These are phyloP conservation scores for Fraxinus pennsylvanica DNA, from an alignment of 257 asterid species.

Conservation along the genomic window DNA sequence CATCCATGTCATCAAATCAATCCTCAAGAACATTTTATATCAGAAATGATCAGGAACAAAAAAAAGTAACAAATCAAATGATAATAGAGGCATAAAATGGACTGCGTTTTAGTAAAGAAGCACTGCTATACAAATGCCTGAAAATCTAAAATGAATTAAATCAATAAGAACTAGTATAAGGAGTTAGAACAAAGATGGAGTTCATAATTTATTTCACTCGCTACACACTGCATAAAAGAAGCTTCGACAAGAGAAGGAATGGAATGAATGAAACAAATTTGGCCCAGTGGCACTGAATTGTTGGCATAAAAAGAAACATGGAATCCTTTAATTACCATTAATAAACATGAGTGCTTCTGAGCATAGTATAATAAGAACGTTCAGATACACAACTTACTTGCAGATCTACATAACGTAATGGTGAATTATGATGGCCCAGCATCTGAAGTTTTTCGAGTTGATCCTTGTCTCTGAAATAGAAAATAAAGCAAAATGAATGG, in stretches of 20 bases:
- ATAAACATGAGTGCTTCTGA: not conserved
- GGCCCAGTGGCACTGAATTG: not conserved
- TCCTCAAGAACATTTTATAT: not conserved
- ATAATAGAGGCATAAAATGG: not conserved
- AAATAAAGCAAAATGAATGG: constrained; percentile 16
- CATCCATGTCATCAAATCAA: not conserved
- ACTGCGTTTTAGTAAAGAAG: not conserved
- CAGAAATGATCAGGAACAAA: not conserved
- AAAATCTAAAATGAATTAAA: not conserved
- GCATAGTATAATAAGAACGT: constrained; percentile 5
- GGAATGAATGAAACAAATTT: not conserved
- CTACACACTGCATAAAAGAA: not conserved
- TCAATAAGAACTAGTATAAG: not conserved
- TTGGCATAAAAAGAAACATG: not conserved
- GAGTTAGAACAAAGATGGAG: not conserved
- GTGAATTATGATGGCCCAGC: constrained; percentile 76
- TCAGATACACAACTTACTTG: constrained; percentile 55
- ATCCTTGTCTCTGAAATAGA: constrained; percentile 65
- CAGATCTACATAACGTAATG: constrained; percentile 61
- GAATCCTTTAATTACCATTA: not conserved
- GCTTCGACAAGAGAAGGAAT: not conserved
- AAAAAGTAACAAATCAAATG: not conserved
- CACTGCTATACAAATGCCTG: not conserved
- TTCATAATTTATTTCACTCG: not conserved
- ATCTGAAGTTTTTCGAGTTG: constrained; percentile 68